Evolutionary conservation across 1,139 yeast genomes (phyloP).

Genomic region (Nadsonia starkeyi-henricii): DNA sequence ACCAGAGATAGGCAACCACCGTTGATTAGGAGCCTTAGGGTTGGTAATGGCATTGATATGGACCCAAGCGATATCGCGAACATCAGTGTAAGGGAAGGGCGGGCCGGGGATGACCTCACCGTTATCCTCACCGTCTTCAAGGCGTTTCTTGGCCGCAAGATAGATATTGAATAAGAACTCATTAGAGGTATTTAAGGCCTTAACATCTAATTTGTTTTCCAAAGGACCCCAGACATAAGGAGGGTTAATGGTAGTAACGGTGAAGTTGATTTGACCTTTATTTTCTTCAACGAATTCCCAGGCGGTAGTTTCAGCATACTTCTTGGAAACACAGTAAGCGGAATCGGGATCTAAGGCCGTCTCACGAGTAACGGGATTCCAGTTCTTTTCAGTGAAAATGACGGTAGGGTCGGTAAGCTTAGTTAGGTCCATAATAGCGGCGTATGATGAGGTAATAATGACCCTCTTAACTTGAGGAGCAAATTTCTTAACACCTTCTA

Average conservation of each 20-base stretch:
- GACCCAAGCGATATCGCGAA: conserved; percentile 39
- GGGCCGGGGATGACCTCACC: conserved; percentile 6
- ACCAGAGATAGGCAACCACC: conserved; percentile 29
- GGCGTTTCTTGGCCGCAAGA: conserved; percentile 24
- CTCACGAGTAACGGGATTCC: conserved; percentile 34
- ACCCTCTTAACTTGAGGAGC: conserved; percentile 35
- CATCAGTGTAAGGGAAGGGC: conserved; percentile 27
- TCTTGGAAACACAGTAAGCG: conserved; percentile 26
- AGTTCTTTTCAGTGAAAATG: conserved; percentile 22
- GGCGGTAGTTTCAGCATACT: conserved; percentile 30
- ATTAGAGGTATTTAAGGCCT: conserved; percentile 20
- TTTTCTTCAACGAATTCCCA: conserved; percentile 30
- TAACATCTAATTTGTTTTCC: conserved; percentile 15
- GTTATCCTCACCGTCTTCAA: conserved; percentile 6
- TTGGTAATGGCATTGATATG: conserved; percentile 32
- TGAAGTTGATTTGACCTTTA: conserved; percentile 24
- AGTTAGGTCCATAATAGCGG: conserved; percentile 24
- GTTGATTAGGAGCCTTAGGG: conserved; percentile 22
- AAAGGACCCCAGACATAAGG: conserved; percentile 37
- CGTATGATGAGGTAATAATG: conserved; percentile 41
- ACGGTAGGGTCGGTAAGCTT: background rate
- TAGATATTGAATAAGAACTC: conserved; percentile 19
- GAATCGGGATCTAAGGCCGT: conserved; percentile 13
- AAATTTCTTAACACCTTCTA: conserved; percentile 27
- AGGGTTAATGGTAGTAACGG: conserved; percentile 32